Percentiles rank a stretch among this genome's conserved stretches.
Evolutionary conservation across 2,329 filamentous ascomycete genomes (phyloP).

Genomic region (Phoma herbarum): DNA sequence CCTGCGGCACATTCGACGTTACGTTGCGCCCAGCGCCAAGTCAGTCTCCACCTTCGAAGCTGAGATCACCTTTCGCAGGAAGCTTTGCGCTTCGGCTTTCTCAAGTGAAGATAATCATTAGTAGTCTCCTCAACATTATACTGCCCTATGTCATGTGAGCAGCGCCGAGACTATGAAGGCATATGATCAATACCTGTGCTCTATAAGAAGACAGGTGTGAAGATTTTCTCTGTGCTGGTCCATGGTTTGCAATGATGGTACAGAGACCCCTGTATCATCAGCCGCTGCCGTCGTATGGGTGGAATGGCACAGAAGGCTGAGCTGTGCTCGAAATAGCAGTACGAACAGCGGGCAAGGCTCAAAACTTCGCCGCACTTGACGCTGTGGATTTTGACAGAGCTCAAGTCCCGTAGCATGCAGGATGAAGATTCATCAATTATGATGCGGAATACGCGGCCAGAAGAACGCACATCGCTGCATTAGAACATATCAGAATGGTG

Average conservation of each 20-base stretch:
- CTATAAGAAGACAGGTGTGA: neutral
- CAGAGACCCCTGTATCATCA: conserved; percentile 1
- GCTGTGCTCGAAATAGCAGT: conserved; percentile 13
- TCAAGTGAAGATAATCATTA: conserved; percentile 14
- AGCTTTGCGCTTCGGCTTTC: conserved; percentile 7
- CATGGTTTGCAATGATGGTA: neutral
- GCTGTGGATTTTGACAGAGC: neutral
- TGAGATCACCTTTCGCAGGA: conserved; percentile 18
- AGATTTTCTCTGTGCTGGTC: neutral
- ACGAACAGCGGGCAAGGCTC: neutral
- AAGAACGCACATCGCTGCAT: conserved; percentile 13
- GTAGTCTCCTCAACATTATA: conserved; percentile 12
- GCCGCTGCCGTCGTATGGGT: conserved; percentile 1
- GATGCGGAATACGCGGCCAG: neutral
- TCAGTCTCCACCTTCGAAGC: conserved; percentile 16
- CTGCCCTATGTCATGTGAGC: neutral
- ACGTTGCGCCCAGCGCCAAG: conserved; percentile 24
- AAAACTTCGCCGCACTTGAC: neutral
- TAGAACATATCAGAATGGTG: conserved; percentile 20
- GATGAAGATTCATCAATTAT: neutral
- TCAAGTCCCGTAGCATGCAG: neutral
- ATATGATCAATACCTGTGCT: neutral
- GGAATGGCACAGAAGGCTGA: conserved; percentile 14
- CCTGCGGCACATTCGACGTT: conserved; percentile 15
- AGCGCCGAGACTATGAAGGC: neutral